phyloP scores from a whole-genome alignment of 768 basidiomycete genomes.

The Lactarius evosmus region DNA sequence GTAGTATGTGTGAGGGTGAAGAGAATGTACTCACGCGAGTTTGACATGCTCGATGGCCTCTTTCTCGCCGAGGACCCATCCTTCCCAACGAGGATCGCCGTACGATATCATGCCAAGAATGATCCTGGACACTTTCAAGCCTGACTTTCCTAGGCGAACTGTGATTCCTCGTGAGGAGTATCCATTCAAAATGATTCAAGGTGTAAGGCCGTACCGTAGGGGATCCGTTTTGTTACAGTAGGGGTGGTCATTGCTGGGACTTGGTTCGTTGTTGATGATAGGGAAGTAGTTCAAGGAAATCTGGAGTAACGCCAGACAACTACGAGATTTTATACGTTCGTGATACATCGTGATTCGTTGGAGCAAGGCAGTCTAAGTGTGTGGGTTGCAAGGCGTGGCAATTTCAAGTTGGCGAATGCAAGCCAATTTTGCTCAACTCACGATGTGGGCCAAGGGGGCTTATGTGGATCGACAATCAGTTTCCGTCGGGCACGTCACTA shows the following conservation, averaged over 20 bases:
- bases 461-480: background rate
- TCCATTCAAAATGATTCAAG: background rate
- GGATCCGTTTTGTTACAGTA: conserved; percentile 7
- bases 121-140: conserved; percentile 60
- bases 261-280: background rate
- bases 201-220: conserved; percentile 11
- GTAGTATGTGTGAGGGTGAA: conserved; percentile 22
- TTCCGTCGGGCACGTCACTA: background rate
- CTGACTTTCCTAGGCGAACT: conserved; percentile 45
- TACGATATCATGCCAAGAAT: conserved; percentile 65
- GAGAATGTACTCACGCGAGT: conserved; percentile 29
- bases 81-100: conserved; percentile 36
- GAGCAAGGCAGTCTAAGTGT: background rate
- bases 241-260: conserved; percentile 14
- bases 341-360: background rate
- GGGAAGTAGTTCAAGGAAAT: background rate
- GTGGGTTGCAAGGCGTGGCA: background rate
- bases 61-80: conserved; percentile 37
- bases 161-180: background rate
- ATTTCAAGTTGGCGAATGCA: background rate
- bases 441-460: background rate
- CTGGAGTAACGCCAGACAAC: background rate
- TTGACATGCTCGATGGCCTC: conserved; percentile 29
- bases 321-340: background rate
- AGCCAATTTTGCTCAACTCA: background rate